Percentiles rank a stretch among this genome's conserved stretches.
Conservation (phyloP, 768 basidiomycete species). For the Solioccasus polychromus region DNA sequence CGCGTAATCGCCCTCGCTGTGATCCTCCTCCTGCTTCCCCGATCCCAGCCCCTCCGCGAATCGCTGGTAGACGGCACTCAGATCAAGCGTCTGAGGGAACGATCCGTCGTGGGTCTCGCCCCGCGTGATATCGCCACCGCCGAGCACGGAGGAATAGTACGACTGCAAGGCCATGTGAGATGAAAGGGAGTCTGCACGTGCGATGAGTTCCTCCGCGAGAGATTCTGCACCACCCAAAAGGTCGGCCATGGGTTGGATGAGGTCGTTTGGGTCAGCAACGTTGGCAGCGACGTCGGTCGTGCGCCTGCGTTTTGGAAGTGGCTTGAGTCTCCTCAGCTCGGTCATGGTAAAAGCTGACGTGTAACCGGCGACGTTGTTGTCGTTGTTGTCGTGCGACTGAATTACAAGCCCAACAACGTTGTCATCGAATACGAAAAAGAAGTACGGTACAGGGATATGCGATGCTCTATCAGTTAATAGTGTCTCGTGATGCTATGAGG, state of each 20-base stretch:
- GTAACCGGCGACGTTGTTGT: conserved; percentile 11
- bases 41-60: conserved; percentile 24
- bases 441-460: conserved; percentile 50
- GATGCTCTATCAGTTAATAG: conserved; percentile 63
- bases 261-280: conserved; percentile 25
- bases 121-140: conserved; percentile 40
- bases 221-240: conserved; percentile 42
- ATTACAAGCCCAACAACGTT: conserved; percentile 13
- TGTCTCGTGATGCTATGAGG: conserved; percentile 55
- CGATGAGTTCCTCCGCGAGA: conserved; percentile 56
- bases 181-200: conserved; percentile 55
- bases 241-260: conserved; percentile 30
- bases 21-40: conserved; percentile 47
- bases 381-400: conserved; percentile 17
- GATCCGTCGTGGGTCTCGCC: conserved; percentile 19
- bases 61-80: conserved; percentile 26
- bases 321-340: conserved; percentile 70
- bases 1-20: conserved; percentile 58
- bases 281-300: conserved; percentile 38
- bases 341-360: conserved; percentile 34
- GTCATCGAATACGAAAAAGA: conserved; percentile 27
- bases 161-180: conserved; percentile 60
- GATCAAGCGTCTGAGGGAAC: conserved; percentile 25
- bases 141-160: conserved; percentile 59
- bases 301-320: conserved; percentile 73